Evolutionary conservation across 2,329 filamentous ascomycete species (phyloP).

Genomic region (Emergomyces africanus): DNA sequence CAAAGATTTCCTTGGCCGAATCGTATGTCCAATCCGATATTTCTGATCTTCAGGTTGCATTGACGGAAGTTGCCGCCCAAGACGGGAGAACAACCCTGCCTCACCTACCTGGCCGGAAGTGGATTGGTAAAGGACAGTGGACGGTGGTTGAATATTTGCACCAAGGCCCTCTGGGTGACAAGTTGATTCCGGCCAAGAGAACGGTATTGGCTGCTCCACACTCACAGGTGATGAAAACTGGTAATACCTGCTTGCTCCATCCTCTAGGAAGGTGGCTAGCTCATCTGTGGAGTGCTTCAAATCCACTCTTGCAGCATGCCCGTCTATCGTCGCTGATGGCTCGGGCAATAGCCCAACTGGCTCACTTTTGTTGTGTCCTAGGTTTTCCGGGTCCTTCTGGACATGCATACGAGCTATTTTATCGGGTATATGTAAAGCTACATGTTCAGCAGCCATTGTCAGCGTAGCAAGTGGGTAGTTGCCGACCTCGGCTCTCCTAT

Average conservation of each 20-base stretch:
- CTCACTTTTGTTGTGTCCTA: background rate
- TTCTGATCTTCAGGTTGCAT: background rate
- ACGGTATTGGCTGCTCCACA: constrained; percentile 30
- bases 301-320: constrained; percentile 6
- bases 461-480: constrained; percentile 26
- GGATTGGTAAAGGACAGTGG: background rate
- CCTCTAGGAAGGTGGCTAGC: constrained; percentile 27
- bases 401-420: constrained; percentile 6
- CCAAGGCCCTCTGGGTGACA: constrained; percentile 17
- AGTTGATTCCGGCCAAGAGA: constrained; percentile 29
- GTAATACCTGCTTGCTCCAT: constrained; percentile 25
- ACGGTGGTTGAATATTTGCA: background rate
- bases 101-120: background rate
- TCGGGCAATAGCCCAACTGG: constrained; percentile 2
- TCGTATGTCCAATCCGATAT: constrained; percentile 3
- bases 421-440: constrained; percentile 19
- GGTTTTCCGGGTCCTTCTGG: background rate
- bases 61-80: background rate
- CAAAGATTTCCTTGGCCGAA: constrained; percentile 13
- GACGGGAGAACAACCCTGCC: background rate
- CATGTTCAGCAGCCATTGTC: constrained; percentile 31
- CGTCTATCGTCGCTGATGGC: background rate
- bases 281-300: constrained; percentile 24
- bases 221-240: constrained; percentile 28
- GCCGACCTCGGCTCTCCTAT: constrained; percentile 11